Evolutionary conservation across 345 rosid genomes (phyloP), one percentile per base, ranked within the genome.

Genomic region (Pistacia atlantica): DNA sequence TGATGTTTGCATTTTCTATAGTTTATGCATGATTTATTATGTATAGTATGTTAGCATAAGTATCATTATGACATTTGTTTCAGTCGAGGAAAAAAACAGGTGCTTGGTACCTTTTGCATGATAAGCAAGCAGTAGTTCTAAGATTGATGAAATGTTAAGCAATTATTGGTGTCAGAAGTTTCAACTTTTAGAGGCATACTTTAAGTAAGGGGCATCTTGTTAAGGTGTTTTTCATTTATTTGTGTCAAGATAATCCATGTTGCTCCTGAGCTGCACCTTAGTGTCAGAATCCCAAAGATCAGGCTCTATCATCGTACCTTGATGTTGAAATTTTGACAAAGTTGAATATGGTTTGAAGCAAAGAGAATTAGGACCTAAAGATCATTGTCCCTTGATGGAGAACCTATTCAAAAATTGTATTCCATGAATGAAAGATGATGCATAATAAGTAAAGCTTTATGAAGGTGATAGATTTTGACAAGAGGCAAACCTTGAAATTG

Each of bases 51-150:
- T 28, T 0, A 46, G 25, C 54, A 25, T 28, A 59, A 57, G 28
- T 46, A 22, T 59, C 66, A 37, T 60, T 22, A 45, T 59, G 75
- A 45, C 35, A 5, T 73, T 72, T 61, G 58, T 61, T 62, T 28
- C 25, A 48, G 0, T 61, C 11, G 9, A 25, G 67, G 59, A 22
- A 25, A 65, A 60, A 45, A 8, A 46, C 46, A 9, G 16, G 54
- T 71, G 46, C 11, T 70, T 52, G 46, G 63, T 33, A 33, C 46
- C 17, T 16, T 48, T 73, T 28, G 25, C 20, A 46, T 22, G 38
- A 13, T 45, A 52, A 59, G 56, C 48, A 42, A 42, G 46, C 46
- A 42, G 46, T 42, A 42, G 46, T 42, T 42, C 46, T 42, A 42
- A 42, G 46, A 7, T 42, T 42, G 46, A 42, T 42, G 46, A 42